Base-by-base conservation (phyloP, 164 flowering plant genomes). In the Warburgia ugandensis region DNA sequence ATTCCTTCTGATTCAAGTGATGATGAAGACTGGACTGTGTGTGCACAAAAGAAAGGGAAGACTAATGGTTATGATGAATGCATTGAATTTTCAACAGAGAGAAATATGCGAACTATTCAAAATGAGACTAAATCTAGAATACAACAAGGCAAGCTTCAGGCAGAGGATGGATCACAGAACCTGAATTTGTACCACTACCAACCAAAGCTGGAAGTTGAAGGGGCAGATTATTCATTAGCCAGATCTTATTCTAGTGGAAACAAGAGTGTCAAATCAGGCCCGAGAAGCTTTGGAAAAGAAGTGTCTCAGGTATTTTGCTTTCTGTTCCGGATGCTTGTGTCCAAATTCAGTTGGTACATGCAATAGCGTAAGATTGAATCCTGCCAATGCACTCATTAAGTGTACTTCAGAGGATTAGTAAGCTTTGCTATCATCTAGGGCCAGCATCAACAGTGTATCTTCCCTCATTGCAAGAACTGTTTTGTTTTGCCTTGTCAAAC, bases 1-100 rank as follows among this genome's bases (percentile, higher is more conserved):
- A 56, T 17, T 52, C 42, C 85, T 49, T 70, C 83, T 40, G 76
- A 75, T 63, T 84, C 96, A 61, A 91, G 96, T 68, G 95, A 91
- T 59, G 95, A 91, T 66, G 92, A 84, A 51, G 84, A 75, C 35
- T 80, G 74, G 79, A 54, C 38, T 39, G 83, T 45, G 55, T 56
- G 38, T 21, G 36, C 60, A 21, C 67, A 66, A 43, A 68, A 65
- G 46, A 74, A 62, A 41, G 63, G 57, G 50, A 69, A 50, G 56
- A 67, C 40, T 35, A 43, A 39, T 23, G 46, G 11, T 33, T 14
- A 11, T 44, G 56, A 51, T 37, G 48, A 64, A 59, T 54, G 7
- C 30, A 49, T 40, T 54, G 29, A 33, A 27, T 13, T 6, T 10
- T 52, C 64, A 20, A 48, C 53, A n/a, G 57, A 52, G 29, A 66